Evolutionary conservation across 1,284 basidiomycete genomes (phyloP), one percentile per base, ranked within the genome.

Genomic region (Apiotrichum siamense): DNA sequence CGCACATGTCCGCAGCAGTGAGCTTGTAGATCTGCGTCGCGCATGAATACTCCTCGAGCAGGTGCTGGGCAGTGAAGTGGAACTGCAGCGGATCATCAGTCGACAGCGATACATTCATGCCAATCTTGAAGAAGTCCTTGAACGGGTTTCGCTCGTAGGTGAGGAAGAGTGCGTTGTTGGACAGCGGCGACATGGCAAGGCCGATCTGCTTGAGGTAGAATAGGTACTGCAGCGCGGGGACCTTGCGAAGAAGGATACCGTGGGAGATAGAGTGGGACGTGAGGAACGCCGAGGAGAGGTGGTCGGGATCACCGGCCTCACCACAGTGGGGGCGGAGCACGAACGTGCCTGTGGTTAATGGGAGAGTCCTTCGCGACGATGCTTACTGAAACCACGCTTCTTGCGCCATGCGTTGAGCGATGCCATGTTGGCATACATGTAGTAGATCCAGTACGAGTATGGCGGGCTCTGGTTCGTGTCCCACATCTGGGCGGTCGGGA

Each of bases 221-320:
- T 12, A 94, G 80, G 66, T 94, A 94, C 62, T 80, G 79, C 32
- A 80, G 76, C 0, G 92, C 93, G 0, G 94, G 96, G 1, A 98
- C 94, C 73, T 98, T 99, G 57, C 96, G 86, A 12, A 99, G 80
- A 21, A 97, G 78, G 69, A 99, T 99, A 35, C 96, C 96, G 69
- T 99, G 96, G 15, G 94, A 97, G 70, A 99, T 98, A 0, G 93
- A 97, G 69, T 98, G 94, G 5, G 93, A 87, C 0, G 91, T 92
- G 24, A 99, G 80, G 81, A 91, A 98, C 2, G 94, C 88, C 0
- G 94, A 88, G 0, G 93, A 90, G 20, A 98, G 81, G 72, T 98
- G 96, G 72, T 98, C 94, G 0, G 96, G 90, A 70, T 99, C 96
- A 36, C 96, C 96, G 1, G 96, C 96, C 77, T 99, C 96, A 49